Base-by-base conservation (phyloP, 331 rosid species). In the Stylosanthes scabra region DNA sequence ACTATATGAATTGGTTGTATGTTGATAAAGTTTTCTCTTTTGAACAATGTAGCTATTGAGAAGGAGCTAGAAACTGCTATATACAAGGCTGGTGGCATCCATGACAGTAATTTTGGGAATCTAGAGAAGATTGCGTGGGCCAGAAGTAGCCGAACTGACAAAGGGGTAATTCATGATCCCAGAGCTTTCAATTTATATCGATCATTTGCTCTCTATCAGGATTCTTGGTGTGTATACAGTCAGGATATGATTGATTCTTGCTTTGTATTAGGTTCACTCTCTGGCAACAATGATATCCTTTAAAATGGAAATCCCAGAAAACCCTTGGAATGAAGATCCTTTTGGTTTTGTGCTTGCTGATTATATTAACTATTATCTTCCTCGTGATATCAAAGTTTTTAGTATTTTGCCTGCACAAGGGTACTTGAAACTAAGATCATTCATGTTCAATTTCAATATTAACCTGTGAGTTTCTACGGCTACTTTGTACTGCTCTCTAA, bases 111-210 rank as follows among this genome's bases (percentile, higher is more conserved):
- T 80, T 88, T 81, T 9, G 96, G 97, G 76, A 78, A 94, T 80
- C 85, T 94, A 47, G 72, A 88, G 66, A 94, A 89, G 68, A 89
- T 94, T 57, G 82, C 88, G n/a, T 94, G 96, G 96, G 95, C 92
- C 28, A 86, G 96, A 88, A 94, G 97, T 51, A 94, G 99, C 85
- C 86, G 99, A 34, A 94, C 96, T 2, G 97, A 94, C 84, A 94
- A 94, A 88, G 97, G 99, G 73, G 99, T 94, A 91, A 86, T 34
- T 83, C 1, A 34, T 74, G 57, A 72, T 69, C 47, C 15, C 27
- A 3, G 37, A 5, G 37, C 9, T 70, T 49, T 74, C 59, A 42
- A 58, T 54, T 46, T 75, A 50, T 8, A 5, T 59, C 50, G 28
- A 8, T 49, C 69, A 13, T 15, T 44, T 60, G 41, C 9, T 49